Base-by-base conservation (phyloP, 2,329 filamentous ascomycete genomes). In the Helotiales sp. region DNA sequence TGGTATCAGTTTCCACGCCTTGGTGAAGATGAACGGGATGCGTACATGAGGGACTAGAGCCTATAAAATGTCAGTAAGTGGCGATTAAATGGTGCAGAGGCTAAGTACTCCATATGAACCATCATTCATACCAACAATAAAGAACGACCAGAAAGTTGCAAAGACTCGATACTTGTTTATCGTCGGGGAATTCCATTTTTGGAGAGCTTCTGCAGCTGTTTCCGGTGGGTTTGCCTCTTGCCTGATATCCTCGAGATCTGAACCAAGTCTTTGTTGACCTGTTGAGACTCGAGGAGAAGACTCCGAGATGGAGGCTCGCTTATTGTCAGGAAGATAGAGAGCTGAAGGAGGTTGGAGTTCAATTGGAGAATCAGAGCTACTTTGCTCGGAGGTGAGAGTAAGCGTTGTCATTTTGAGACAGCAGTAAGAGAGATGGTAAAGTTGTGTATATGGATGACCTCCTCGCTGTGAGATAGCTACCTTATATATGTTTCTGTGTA, bases 111-210 rank as follows among this genome's bases (percentile, higher is more conserved):
- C 86, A 44, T 84, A 79, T 24, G 82, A 82, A 9, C 81, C 87
- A 72, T 91, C 88, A 65, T 88, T 88, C 74, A 86, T 80, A 6
- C 88, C 88, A 76, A 88, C 82, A 30, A 89, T 76, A 19, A 86
- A 74, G 62, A 90, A 84, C 5, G 80, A 79, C 72, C 81, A 83
- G 65, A 86, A 83, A 2, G 84, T 80, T 0, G 82, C 77, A 33
- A 82, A 71, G 46, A 83, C 82, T 36, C 86, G 81, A 64, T 76
- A 85, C 4, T 82, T 73, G 68, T 87, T 90, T 40, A 77, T 75
- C 5, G 72, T 69, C 0, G 87, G 80, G n/a, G 75, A 72, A 66
- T 89, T 89, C 88, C 88, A 91, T 71, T 71, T 75, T 66, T 88
- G 81, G 15, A 76, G 66, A 8, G 57, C 63, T n/a, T 63, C 60